Evolutionary conservation across 2,329 filamentous ascomycete genomes (phyloP).

Genomic region (Hyphodiscus sp.): DNA sequence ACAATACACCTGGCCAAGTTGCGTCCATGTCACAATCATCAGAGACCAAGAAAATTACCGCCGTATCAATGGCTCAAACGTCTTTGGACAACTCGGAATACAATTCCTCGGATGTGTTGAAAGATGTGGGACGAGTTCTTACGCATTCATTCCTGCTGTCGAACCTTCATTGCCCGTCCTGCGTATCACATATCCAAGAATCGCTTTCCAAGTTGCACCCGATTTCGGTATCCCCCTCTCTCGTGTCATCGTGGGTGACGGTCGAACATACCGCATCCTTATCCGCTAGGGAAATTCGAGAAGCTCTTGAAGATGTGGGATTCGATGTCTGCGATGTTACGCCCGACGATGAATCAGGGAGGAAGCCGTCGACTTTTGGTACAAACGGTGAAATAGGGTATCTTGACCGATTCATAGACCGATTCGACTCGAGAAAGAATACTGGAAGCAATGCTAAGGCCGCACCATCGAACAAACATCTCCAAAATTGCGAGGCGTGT

Average conservation of each 20-base stretch:
- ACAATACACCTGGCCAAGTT: not conserved
- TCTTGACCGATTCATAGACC: conserved; percentile 23
- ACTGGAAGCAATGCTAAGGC: conserved; percentile 16
- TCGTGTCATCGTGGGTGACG: conserved; percentile 64
- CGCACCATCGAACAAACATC: conserved; percentile 27
- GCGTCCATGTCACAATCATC: not conserved
- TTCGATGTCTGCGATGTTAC: conserved; percentile 46
- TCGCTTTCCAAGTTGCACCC: conserved; percentile 44
- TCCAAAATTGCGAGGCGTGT: conserved; percentile 46
- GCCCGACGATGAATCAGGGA: conserved; percentile 5
- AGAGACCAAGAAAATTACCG: not conserved
- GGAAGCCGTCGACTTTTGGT: not conserved
- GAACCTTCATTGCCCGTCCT: conserved; percentile 75
- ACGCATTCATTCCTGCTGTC: conserved; percentile 50
- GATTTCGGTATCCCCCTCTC: conserved; percentile 59
- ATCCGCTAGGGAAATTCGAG: conserved; percentile 37
- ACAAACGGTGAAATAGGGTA: conserved; percentile 20
- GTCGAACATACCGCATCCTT: conserved; percentile 45
- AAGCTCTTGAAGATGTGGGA: conserved; percentile 47
- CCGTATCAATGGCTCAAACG: not conserved
- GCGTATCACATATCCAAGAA: conserved; percentile 59
- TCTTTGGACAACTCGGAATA: not conserved
- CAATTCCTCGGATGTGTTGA: not conserved
- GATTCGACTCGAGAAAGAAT: conserved; percentile 18
- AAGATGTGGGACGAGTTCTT: not conserved